Evolutionary conservation across 805 yeast genomes (phyloP).

Genomic region (Nakazawaea molendinolei): DNA sequence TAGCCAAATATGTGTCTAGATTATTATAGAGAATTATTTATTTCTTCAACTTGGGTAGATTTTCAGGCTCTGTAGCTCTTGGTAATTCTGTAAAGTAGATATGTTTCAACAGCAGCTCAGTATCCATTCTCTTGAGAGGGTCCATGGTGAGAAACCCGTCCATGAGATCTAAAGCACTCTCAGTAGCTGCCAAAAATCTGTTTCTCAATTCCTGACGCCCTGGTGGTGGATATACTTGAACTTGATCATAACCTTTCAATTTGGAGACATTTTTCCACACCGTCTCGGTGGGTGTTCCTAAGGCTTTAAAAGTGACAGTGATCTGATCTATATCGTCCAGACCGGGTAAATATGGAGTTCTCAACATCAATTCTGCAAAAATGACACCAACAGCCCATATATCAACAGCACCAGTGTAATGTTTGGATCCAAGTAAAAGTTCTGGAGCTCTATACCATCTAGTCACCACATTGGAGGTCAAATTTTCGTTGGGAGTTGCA

Average conservation of each 20-base stretch:
- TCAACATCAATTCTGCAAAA: conserved; percentile 91
- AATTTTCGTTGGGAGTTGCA: conserved; percentile 66
- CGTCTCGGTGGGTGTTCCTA: conserved; percentile 92
- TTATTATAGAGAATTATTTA: conserved; percentile 17
- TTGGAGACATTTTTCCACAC: conserved; percentile 86
- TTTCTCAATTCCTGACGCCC: conserved; percentile 71
- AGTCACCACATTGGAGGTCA: conserved; percentile 94
- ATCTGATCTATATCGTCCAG: conserved; percentile 84
- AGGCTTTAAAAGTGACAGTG: conserved; percentile 88
- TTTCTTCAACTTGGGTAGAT: conserved; percentile 43
- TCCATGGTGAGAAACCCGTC: conserved; percentile 67
- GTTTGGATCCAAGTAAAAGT: conserved; percentile 77
- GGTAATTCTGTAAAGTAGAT: conserved; percentile 72
- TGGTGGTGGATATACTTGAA: conserved; percentile 78
- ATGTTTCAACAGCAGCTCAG: conserved; percentile 56
- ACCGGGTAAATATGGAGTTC: conserved; percentile 95
- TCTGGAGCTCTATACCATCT: conserved; percentile 99
- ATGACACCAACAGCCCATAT: conserved; percentile 96
- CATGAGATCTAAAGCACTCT: conserved; percentile 71
- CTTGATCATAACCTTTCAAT: conserved; percentile 69
- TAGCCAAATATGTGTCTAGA: conserved; percentile 60
- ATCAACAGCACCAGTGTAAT: conserved; percentile 86
- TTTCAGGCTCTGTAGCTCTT: conserved; percentile 59
- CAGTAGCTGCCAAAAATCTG: conserved; percentile 87
- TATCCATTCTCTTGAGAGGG: conserved; percentile 66